Conservation (phyloP, 176 grass and related monocot genomes). For the Carex myosuroides region DNA sequence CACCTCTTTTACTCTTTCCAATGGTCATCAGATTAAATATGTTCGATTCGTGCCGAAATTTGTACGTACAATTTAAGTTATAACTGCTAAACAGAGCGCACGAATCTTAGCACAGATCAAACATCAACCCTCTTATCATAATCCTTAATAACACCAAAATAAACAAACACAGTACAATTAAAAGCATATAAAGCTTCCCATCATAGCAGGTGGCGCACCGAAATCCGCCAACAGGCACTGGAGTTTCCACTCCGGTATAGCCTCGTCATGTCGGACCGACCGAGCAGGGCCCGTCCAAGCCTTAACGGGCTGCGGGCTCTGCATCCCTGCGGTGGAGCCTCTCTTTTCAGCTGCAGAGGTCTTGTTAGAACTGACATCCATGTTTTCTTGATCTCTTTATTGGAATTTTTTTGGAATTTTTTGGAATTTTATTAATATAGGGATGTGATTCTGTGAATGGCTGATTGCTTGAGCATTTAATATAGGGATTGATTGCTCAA, state of each 20-base stretch:
- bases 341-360: not conserved
- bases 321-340: not conserved
- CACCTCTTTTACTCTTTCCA: not conserved
- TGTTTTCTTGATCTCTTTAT: not conserved
- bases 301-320: not conserved
- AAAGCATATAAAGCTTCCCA: conserved; percentile 46
- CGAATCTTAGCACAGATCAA: too few relatives aligned
- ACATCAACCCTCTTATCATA: not conserved
- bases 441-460: not conserved
- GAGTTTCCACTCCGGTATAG: conserved; percentile 73
- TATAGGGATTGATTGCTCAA: not conserved
- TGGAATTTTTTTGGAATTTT: too few relatives aligned
- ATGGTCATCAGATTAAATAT: too few relatives aligned
- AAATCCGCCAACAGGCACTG: conserved; percentile 52
- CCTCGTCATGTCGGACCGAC: not conserved
- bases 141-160: not conserved
- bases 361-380: not conserved
- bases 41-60: too few relatives aligned
- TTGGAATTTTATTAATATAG: too few relatives aligned
- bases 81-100: too few relatives aligned
- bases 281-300: not conserved
- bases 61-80: too few relatives aligned
- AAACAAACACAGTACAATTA: conserved; percentile 19
- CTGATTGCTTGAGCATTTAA: conserved; percentile 13
- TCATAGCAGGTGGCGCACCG: conserved; percentile 23